Percentiles rank a stretch among this genome's conserved stretches.
Evolutionary conservation across 805 yeast genomes (phyloP).

Genomic region (Zygoascus ofunaensis): DNA sequence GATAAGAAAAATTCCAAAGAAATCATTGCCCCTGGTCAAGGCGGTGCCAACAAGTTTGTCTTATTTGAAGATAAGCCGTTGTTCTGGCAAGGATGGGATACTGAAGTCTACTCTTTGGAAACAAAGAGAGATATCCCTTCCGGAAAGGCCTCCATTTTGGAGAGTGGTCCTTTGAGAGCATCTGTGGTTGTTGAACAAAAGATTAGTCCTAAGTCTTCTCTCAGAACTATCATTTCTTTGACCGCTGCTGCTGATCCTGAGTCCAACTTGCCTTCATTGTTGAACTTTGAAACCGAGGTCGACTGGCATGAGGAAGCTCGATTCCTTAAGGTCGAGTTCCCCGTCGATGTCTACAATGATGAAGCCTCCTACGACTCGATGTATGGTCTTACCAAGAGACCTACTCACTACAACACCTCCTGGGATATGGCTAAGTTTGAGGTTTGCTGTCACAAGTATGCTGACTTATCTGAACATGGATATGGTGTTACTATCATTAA

Average conservation of each 20-base stretch:
- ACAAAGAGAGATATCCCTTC: slow-evolving; percentile 44
- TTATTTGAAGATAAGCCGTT: slow-evolving; percentile 84
- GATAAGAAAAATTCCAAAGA: slow-evolving; percentile 55
- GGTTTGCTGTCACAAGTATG: slow-evolving; percentile 77
- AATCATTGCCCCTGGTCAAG: slow-evolving; percentile 39
- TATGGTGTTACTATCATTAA: slow-evolving; percentile 75
- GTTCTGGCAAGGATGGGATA: slow-evolving; percentile 94
- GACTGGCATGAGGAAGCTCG: slow-evolving; percentile 57
- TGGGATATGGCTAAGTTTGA: slow-evolving; percentile 87
- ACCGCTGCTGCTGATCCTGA: slow-evolving; percentile 29
- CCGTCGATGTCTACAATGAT: slow-evolving; percentile 60
- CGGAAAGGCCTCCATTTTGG: slow-evolving; percentile 32
- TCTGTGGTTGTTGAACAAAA: slow-evolving; percentile 54
- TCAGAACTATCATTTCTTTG: slow-evolving; percentile 61
- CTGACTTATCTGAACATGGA: slow-evolving; percentile 61
- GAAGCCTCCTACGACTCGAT: slow-evolving; percentile 74
- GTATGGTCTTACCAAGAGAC: slow-evolving; percentile 70
- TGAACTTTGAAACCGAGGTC: slow-evolving; percentile 43
- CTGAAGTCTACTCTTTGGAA: slow-evolving; percentile 77
- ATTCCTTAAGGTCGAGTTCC: slow-evolving; percentile 80
- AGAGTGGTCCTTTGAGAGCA: slow-evolving; percentile 48
- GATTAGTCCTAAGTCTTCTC: slow-evolving; percentile 46
- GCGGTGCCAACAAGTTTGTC: slow-evolving; percentile 61
- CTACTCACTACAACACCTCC: slow-evolving; percentile 74
- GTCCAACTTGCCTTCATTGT: slow-evolving; percentile 4